A percentile compares a stretch with the other conserved stretches of the same genome.
phyloP scores from a whole-genome alignment of 1,139 yeast genomes.

The Petasospora fabianii region DNA sequence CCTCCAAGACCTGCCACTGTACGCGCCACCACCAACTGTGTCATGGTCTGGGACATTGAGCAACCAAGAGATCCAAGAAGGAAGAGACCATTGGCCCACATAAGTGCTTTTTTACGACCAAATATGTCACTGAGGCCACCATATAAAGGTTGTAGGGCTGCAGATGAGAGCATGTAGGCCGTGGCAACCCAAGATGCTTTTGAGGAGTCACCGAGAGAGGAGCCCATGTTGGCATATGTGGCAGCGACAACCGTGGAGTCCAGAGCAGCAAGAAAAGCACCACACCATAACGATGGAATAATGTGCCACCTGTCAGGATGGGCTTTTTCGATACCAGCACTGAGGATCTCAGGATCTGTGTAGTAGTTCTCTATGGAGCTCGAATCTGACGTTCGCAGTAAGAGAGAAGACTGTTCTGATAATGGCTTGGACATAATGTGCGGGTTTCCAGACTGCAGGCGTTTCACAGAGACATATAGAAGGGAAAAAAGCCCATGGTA shows the following conservation, averaged over 20 bases:
- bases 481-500: neutral
- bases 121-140: constrained; percentile 79
- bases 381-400: constrained; percentile 1
- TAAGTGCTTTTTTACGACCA: constrained; percentile 57
- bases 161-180: constrained; percentile 50
- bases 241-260: constrained; percentile 58
- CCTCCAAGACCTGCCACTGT: constrained; percentile 56
- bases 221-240: constrained; percentile 51
- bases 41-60: constrained; percentile 38
- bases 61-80: constrained; percentile 50
- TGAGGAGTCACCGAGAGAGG: constrained; percentile 49
- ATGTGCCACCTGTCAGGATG: constrained; percentile 8
- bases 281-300: constrained; percentile 9
- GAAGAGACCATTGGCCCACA: constrained; percentile 43
- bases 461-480: neutral
- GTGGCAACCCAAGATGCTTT: constrained; percentile 58
- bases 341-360: constrained; percentile 1
- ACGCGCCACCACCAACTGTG: constrained; percentile 50
- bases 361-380: neutral
- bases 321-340: neutral
- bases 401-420: constrained; percentile 3
- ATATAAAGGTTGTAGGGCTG: constrained; percentile 68
- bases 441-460: neutral
- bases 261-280: constrained; percentile 48
- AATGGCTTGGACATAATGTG: neutral